Conservation (phyloP, 768 basidiomycete genomes). For the Amanita fuliginea region DNA sequence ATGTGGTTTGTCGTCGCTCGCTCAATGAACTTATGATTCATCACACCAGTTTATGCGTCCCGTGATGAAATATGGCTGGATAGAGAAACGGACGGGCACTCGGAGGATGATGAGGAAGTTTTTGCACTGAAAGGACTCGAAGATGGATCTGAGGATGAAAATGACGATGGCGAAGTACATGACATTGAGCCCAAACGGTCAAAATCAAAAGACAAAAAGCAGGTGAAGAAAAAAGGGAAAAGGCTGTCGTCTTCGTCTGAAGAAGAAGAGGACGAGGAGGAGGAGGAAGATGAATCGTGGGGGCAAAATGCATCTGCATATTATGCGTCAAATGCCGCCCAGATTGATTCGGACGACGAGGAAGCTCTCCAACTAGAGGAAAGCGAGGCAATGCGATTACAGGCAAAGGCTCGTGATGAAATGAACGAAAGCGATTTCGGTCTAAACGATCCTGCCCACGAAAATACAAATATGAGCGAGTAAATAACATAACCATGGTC, state of each 20-base stretch:
- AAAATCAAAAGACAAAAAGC: conserved; percentile 18
- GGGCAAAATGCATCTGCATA: conserved; percentile 71
- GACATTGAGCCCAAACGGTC: conserved; percentile 7
- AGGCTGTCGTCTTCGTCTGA: conserved; percentile 12
- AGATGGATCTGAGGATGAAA: not conserved
- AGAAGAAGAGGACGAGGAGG: conserved; percentile 21
- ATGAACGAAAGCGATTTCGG: conserved; percentile 81
- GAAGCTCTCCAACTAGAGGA: conserved; percentile 85
- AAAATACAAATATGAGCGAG: conserved; percentile 19
- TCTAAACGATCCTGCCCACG: conserved; percentile 46
- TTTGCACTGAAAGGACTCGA: conserved; percentile 54
- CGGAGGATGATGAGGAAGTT: conserved; percentile 70
- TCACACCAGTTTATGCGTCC: conserved; percentile 50
- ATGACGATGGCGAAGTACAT: conserved; percentile 21
- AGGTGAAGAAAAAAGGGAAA: conserved; percentile 17
- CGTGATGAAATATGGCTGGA: conserved; percentile 73
- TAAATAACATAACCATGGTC: conserved; percentile 13
- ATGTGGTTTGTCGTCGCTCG: conserved; percentile 16
- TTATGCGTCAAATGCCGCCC: conserved; percentile 76
- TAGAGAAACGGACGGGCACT: conserved; percentile 41
- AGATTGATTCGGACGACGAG: conserved; percentile 79
- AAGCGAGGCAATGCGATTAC: conserved; percentile 74
- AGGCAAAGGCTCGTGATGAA: conserved; percentile 59
- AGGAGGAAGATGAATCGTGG: conserved; percentile 63
- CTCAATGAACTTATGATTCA: not conserved